Evolutionary conservation across 805 yeast species (phyloP), one percentile per base, ranked within the genome.

Genomic region (Lipomyces sp.): DNA sequence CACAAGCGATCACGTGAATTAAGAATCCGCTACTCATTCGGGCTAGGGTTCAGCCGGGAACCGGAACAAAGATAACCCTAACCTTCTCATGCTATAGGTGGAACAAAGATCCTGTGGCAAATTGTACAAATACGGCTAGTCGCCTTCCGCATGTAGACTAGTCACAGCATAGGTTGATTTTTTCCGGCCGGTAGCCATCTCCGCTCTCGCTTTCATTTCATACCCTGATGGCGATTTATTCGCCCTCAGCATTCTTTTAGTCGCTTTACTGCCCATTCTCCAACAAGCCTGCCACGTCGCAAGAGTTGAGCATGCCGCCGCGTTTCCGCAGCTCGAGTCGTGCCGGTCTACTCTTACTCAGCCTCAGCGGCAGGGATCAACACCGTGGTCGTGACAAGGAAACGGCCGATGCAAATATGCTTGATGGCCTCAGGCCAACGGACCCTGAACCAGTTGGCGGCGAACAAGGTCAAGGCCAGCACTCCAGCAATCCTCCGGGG

Each of bases 241-340:
- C 15, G 15, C 54, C 24, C 6, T 24, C 30, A 48, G 24, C 24
- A 24, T 24, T 51, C 30, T 3, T 29, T 3, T 34, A 8, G n/a
- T 51, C 34, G 8, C 54, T n/a, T n/a, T 32, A 7, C 15, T 13
- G 24, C 33, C 54, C 5, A 51, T 51, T 51, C 30, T 10, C 32
- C 6, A 33, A 11, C 54, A 29, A 5, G 24, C 54, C 54, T n/a
- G 34, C 34, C 24, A 15, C 54, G 34, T 51, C 34, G 54, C 30
- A 51, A 32, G 54, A 33, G 29, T 51, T n/a, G 13, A 24, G 18
- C 54, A 51, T 51, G 48, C 48, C 48, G 48, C 54, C 48, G 48
- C 54, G 54, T 32, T 51, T 51, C 34, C 54, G 54, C n/a, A 51
- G 54, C 54, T 51, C 54, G 54, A 51, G 54, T 51, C 54, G 54